Evolutionary conservation across 2,329 filamentous ascomycete genomes (phyloP).

Genomic region (Fusarium equiseti): DNA sequence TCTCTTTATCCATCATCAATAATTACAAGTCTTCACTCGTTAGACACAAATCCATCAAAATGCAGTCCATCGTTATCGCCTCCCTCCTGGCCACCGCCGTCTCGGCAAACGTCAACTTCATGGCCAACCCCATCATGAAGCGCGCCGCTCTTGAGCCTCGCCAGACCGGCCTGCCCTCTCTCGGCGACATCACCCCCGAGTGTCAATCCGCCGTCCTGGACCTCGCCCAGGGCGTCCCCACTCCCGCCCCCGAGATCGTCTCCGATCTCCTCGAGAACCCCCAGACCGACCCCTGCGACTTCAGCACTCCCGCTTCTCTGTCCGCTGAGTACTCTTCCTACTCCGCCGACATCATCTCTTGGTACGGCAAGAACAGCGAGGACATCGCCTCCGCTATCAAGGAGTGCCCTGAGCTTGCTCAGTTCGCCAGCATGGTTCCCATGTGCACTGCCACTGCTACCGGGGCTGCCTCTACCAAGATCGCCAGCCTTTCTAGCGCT

Average conservation of each 20-base stretch:
- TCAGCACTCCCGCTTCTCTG: constrained; percentile 50
- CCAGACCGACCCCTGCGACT: constrained; percentile 51
- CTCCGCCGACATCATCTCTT: constrained; percentile 48
- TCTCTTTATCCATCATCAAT: not conserved
- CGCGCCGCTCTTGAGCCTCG: constrained; percentile 46
- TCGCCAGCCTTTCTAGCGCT: too few species aligned
- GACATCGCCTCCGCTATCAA: constrained; percentile 44
- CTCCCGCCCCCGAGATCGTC: constrained; percentile 49
- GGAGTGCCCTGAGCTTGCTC: constrained; percentile 46
- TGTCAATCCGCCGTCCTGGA: constrained; percentile 45
- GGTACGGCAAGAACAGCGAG: constrained; percentile 48
- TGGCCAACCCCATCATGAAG: constrained; percentile 47
- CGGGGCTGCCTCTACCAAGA: too few species aligned
- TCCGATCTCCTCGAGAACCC: constrained; percentile 43
- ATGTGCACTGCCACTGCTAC: constrained; percentile 40
- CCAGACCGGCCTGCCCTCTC: constrained; percentile 32
- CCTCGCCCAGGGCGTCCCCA: constrained; percentile 47
- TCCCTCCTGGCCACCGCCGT: constrained; percentile 47
- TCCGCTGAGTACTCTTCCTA: constrained; percentile 50
- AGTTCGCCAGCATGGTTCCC: constrained; percentile 37
- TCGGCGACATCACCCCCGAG: constrained; percentile 18
- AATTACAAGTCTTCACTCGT: constrained; percentile 8
- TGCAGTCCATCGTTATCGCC: constrained; percentile 48
- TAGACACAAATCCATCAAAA: constrained; percentile 29
- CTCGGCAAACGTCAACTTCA: constrained; percentile 44